Base-by-base conservation (phyloP, 2,329 filamentous ascomycete genomes). In the Colletotrichum chlorophyti region DNA sequence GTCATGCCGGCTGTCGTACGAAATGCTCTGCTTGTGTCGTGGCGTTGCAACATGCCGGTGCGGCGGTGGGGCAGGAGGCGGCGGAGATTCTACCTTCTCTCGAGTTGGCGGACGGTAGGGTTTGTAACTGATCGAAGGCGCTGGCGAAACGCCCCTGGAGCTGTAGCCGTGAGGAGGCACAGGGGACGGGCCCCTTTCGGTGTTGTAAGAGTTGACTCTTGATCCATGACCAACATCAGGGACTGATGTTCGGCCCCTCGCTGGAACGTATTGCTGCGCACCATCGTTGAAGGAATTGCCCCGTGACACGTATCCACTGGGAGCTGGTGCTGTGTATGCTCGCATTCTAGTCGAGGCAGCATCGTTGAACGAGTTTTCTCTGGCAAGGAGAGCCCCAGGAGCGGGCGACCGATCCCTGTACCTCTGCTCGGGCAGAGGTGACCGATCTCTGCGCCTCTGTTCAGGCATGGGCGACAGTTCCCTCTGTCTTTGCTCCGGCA, bases 51-150 rank as follows among this genome's bases (percentile, higher is more conserved):
- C 82, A 72, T 93, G 91, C 7, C 93, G 88, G 63, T 96, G 93
- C 6, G 93, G 92, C 8, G 89, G 89, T 0, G 93, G 93, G 2
- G 92, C 88, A 2, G 93, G 92, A 7, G 93, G 92, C 15, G 92
- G 91, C 8, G 90, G 89, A 17, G 85, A 86, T 35, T 83, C 82
- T 32, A 77, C 75, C 40, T 79, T 72, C 17, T 75, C 58, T 24
- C 45, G 58, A 7, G 46, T 49, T 8, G 53, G 70, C 12, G 57
- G 57, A 66, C 66, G 70, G 55, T 66, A 64, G 24, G 70, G 70
- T 21, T 66, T 65, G 67, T 71, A 65, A 15, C 67, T 70, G 51
- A 68, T 69, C 5, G 69, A 71, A 5, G 73, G 75, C 2, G 68
- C 69, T 4, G 76, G 77, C 6, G 76, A 79, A 32, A 71, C 66